These are phyloP conservation scores for Chrysopogon serrulatus DNA, from an alignment of 176 grass and related monocot genomes.

Conservation along the genomic window DNA sequence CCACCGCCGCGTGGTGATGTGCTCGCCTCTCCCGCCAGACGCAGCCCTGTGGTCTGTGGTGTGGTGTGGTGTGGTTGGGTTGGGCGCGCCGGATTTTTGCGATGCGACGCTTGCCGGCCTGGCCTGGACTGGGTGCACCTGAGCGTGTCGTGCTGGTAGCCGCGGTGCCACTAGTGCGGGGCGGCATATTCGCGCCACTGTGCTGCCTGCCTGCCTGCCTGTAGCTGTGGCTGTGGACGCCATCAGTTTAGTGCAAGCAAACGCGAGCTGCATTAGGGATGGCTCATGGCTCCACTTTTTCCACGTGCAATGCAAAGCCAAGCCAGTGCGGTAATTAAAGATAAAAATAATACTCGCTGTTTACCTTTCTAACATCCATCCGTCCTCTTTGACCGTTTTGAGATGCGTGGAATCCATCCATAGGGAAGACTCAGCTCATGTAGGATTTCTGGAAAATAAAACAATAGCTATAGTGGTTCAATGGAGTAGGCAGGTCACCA, in stretches of 20 bases:
- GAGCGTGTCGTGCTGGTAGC: background rate
- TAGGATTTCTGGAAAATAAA: background rate
- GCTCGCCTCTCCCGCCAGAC: background rate
- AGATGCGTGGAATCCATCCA: background rate
- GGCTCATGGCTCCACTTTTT: background rate
- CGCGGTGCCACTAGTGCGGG: constrained; percentile 14
- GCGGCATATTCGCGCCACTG: constrained; percentile 18
- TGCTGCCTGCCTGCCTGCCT: background rate
- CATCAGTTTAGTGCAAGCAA: background rate
- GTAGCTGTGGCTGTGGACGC: background rate
- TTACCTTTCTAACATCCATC: background rate
- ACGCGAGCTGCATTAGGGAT: background rate
- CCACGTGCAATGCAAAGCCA: background rate
- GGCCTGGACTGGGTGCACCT: background rate
- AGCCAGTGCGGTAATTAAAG: background rate
- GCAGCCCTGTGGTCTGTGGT: too few relatives aligned
- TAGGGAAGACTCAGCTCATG: background rate
- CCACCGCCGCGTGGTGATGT: background rate
- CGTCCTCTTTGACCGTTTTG: background rate
- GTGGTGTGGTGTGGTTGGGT: background rate
- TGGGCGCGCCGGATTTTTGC: constrained; percentile 5
- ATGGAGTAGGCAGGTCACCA: background rate
- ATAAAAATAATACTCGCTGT: background rate
- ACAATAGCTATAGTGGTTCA: background rate
- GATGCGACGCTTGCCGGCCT: background rate